Evolutionary conservation across 2,329 filamentous ascomycete species (phyloP), one percentile per base, ranked within the genome.

Genomic region (Thielaviopsis euricoi): DNA sequence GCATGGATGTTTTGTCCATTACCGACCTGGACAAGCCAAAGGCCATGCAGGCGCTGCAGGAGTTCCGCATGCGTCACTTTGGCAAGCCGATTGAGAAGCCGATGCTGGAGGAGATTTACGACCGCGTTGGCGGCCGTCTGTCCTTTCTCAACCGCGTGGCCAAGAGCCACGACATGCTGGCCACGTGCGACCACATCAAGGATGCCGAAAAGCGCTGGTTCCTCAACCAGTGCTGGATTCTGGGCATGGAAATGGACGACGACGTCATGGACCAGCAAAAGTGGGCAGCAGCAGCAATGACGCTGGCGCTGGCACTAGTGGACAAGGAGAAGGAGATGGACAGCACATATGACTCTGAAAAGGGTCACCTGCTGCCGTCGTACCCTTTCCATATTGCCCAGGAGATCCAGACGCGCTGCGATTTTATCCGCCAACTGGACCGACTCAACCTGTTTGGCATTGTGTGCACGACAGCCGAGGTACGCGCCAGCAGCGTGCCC

Each of bases 211-310:
- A 85, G 71, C 82, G 78, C n/a, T 88, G 85, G 83, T 85, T 88
- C 63, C 72, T 87, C 9, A 87, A 86, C 69, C 82, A 85, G 66
- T 87, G 84, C 71, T 86, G 83, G 76, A 85, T 87, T 60, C 75
- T 88, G 3, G 85, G 85, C 12, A 72, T 71, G 55, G 82, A 85
- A 61, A 86, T 87, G 85, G 93, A 97, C 64, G 93, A 97, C 70
- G 93, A 98, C 67, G 93, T 96, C 64, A 97, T 97, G 85, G 89
- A 96, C 66, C 87, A 96, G 70, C 89, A 97, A 68, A 96, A 97
- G 69, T 96, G 89, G 76, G 88, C 90, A 52, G 87, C 89, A 13
- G 90, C 89, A 13, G 89, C 93, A 43, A 95, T 97, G 86, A 87
- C 95, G 22, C 78, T 98, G 2, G 93, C 91, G 21, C 86, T 86